Percentiles rank a stretch among this genome's conserved stretches.
phyloP scores from a whole-genome alignment of 192 early-diverging fungal species.

The Linnemannia exigua region DNA sequence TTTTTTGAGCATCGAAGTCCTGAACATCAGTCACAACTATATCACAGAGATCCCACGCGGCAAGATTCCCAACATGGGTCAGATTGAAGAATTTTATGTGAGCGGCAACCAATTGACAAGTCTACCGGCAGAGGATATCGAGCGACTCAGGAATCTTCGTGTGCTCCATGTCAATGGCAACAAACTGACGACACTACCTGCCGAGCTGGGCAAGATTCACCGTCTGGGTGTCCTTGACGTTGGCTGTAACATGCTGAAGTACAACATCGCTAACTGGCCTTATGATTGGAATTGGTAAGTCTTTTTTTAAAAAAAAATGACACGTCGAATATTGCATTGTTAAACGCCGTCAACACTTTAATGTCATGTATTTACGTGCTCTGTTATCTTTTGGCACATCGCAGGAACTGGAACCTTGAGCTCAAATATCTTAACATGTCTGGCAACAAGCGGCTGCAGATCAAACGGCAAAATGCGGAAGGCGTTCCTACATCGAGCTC shows the following conservation, averaged over 20 bases:
- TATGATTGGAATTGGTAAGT: conserved; percentile 95
- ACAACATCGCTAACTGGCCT: conserved; percentile 95
- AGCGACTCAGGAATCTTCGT: conserved; percentile 74
- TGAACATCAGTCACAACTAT: conserved; percentile 89
- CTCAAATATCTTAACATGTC: conserved; percentile 93
- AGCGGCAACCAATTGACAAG: conserved; percentile 88
- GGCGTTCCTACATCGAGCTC: conserved; percentile 36
- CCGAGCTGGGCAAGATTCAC: conserved; percentile 91
- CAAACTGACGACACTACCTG: conserved; percentile 90
- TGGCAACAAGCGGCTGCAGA: conserved; percentile 91
- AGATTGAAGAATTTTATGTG: conserved; percentile 84
- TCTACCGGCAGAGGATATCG: conserved; percentile 89
- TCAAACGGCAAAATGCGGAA: conserved; percentile 77
- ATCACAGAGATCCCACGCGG: conserved; percentile 87
- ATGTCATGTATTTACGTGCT: neutral
- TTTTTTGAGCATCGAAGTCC: conserved; percentile 79
- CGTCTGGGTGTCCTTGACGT: conserved; percentile 86
- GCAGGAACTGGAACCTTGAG: conserved; percentile 89
- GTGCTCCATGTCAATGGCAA: conserved; percentile 92
- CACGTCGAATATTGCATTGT: too few relatives aligned
- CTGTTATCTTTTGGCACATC: neutral
- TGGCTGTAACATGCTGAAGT: conserved; percentile 89
- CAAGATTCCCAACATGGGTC: conserved; percentile 74
- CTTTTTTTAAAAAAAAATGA: neutral
- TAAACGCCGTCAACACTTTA: too few relatives aligned